Evolutionary conservation across 2,329 filamentous ascomycete genomes (phyloP).

Genomic region (Xylaria sp.): DNA sequence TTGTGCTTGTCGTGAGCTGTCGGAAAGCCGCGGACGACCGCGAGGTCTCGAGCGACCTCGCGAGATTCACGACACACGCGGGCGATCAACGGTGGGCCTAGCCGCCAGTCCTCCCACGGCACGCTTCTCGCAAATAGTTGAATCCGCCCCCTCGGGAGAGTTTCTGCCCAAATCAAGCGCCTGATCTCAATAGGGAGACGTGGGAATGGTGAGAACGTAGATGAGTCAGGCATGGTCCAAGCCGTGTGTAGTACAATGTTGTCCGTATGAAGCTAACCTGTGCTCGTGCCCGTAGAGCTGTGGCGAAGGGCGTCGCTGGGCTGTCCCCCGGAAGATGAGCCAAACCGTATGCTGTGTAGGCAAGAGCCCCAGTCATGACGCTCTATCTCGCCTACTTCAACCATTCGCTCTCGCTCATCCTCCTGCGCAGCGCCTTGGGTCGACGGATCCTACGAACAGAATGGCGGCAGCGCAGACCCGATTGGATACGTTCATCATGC

Average conservation of each 20-base stretch:
- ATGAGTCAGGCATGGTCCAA: constrained; percentile 31
- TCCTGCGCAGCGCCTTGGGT: constrained; percentile 6
- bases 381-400: constrained; percentile 5
- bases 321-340: constrained; percentile 10
- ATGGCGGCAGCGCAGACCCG: constrained; percentile 7
- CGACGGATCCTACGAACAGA: constrained; percentile 11
- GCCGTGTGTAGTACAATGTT: constrained; percentile 1
- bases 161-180: constrained; percentile 35
- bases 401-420: constrained; percentile 5
- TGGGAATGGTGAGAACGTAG: constrained; percentile 32
- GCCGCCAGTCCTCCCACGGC: constrained; percentile 39
- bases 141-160: constrained; percentile 36
- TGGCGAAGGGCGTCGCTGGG: constrained; percentile 2
- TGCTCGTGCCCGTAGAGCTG: constrained; percentile 2
- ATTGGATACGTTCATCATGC: constrained; percentile 12
- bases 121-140: constrained; percentile 39
- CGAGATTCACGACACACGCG: constrained; percentile 36
- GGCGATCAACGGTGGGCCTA: constrained; percentile 33
- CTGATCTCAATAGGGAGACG: constrained; percentile 39
- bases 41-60: constrained; percentile 30
- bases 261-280: not conserved
- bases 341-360: constrained; percentile 17
- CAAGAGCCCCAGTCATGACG: constrained; percentile 16
- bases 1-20: constrained; percentile 34
- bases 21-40: constrained; percentile 38